A percentile compares a stretch with the other conserved stretches of the same genome.
Conservation (phyloP, 768 basidiomycete genomes). For the Gymnopilus junonius region DNA sequence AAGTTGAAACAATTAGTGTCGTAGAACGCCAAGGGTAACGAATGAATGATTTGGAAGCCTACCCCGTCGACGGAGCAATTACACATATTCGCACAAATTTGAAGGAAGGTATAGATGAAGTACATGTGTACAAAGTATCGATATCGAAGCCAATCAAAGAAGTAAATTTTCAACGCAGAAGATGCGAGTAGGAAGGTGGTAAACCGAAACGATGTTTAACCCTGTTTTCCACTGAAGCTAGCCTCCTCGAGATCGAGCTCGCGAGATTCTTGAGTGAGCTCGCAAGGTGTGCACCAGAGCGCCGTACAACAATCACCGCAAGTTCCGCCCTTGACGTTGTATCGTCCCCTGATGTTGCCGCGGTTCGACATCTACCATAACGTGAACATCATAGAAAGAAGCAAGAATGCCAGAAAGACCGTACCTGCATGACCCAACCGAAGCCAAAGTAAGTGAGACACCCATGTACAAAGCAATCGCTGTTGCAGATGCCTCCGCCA, state of each 20-base stretch:
- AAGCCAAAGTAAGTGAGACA: constrained; percentile 34
- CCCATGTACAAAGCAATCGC: constrained; percentile 43
- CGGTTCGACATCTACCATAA: constrained; percentile 36
- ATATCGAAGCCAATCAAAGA: too few relatives aligned
- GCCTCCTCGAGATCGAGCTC: constrained; percentile 41
- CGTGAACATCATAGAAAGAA: neutral
- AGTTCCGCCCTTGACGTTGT: constrained; percentile 47
- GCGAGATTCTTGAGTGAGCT: constrained; percentile 51
- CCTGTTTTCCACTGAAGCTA: constrained; percentile 17
- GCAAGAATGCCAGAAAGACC: neutral
- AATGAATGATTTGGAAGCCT: too few relatives aligned
- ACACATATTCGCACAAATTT: too few relatives aligned
- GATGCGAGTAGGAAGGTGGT: too few relatives aligned
- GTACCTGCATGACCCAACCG: constrained; percentile 46
- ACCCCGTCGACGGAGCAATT: too few relatives aligned
- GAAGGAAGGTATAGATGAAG: too few relatives aligned
- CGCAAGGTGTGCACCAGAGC: constrained; percentile 51
- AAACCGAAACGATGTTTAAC: neutral
- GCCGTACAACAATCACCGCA: constrained; percentile 43
- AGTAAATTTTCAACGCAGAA: too few relatives aligned
- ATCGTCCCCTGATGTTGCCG: constrained; percentile 42
- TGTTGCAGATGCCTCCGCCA: constrained; percentile 33
- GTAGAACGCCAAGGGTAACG: too few relatives aligned
- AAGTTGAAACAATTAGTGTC: too few relatives aligned
- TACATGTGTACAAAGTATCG: too few relatives aligned